Base-by-base conservation (phyloP, 2,329 filamentous ascomycete genomes). In the Teratosphaeria pseudoeucalypti region DNA sequence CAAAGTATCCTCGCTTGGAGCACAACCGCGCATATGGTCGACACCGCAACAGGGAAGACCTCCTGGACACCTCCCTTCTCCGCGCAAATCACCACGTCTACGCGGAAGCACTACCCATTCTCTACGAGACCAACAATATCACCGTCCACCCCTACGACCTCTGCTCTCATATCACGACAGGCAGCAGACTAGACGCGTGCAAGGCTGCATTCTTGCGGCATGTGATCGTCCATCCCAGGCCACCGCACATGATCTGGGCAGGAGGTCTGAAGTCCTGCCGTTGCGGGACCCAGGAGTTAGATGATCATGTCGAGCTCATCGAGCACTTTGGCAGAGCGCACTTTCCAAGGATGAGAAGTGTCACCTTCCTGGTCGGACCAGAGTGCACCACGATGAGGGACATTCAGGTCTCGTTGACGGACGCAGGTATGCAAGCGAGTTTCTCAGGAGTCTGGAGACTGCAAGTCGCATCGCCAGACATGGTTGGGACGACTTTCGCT, bases 121-220 rank as follows among this genome's bases (percentile, higher is more conserved):
- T 63, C 10, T 63, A 57, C 56, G 58, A 59, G n/a, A 9, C 54
- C 29, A 63, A 62, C 55, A 58, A 32, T 6, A 54, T 63, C 54
- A 19, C 43, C 1, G 43, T 61, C 1, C 55, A 57, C 6, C 57
- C 57, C 32, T 59, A 57, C 53, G 57, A 60, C 27, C 59, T 63
- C 39, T 63, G 61, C 59, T 11, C 34, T 16, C 34, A 39, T 39
- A 11, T 39, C 34, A 39, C 34, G 3, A 16, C 5, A 11, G 14
- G 14, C 34, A 16, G 10, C 11, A 39, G 3, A 12, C 12, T 39
- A 11, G 34, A 11, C 10, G 10, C 34, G 9, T 39, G 34, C 34
- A 16, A 39, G 1, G 14, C 10, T 39, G 34, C 34, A 1, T 16
- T 39, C 11, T 16, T 39, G 9, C 11, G 14, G 34, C 34, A 39